These are phyloP conservation scores for Styphnolobium japonicum DNA, from an alignment of 306 rosid genomes.

Conservation along the genomic window DNA sequence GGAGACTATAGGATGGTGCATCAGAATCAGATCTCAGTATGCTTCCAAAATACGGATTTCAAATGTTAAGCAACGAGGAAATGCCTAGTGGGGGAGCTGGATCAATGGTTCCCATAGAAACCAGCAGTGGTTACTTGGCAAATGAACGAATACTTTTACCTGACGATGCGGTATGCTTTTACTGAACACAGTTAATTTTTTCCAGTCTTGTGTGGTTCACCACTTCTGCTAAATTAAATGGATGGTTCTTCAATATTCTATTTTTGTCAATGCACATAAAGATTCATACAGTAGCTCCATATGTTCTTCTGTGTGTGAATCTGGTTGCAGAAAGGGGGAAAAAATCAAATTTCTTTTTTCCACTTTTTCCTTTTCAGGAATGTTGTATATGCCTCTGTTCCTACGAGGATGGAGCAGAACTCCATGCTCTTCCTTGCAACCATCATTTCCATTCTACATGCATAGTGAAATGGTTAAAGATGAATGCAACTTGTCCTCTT, in stretches of 20 bases:
- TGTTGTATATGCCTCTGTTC: constrained; percentile 93
- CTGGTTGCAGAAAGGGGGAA: neutral
- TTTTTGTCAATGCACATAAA: constrained; percentile 3
- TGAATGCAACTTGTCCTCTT: constrained; percentile 99
- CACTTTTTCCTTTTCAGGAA: constrained; percentile 63
- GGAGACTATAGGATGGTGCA: constrained; percentile 76
- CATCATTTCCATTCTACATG: constrained; percentile 88
- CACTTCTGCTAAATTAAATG: constrained; percentile 23
- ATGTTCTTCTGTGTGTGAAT: neutral
- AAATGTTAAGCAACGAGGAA: constrained; percentile 37
- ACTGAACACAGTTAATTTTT: constrained; percentile 6
- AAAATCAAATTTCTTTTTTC: neutral
- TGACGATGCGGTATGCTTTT: constrained; percentile 86
- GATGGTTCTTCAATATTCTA: neutral
- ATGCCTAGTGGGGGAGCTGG: constrained; percentile 80
- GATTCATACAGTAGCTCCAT: neutral
- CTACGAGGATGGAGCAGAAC: constrained; percentile 87
- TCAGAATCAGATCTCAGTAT: constrained; percentile 85
- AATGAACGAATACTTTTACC: constrained; percentile 62
- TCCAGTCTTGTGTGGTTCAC: neutral
- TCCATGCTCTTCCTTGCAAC: constrained; percentile 90
- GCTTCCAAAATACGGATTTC: constrained; percentile 75
- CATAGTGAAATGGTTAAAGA: constrained; percentile 88
- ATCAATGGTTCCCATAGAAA: constrained; percentile 73
- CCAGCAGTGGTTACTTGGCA: constrained; percentile 61